A percentile compares a stretch with the other conserved stretches of the same genome.
phyloP scores from a whole-genome alignment of 257 asterid genomes.

The Fraxinus cuspidata region DNA sequence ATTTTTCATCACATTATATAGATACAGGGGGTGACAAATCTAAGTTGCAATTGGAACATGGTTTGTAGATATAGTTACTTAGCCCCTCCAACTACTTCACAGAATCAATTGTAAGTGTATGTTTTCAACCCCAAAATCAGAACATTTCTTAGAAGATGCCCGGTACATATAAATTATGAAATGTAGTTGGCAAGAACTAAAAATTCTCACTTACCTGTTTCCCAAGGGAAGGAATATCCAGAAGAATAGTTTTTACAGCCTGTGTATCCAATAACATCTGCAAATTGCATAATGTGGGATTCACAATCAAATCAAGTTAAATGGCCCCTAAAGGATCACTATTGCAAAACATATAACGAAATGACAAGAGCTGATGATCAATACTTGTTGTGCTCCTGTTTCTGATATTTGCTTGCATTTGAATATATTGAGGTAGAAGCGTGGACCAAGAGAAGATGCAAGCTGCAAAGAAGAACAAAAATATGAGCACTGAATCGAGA shows the following conservation, averaged over 20 bases:
- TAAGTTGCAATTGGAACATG: neutral
- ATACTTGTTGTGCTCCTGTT: constrained; percentile 96
- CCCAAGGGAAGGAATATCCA: constrained; percentile 91
- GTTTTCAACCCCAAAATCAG: neutral
- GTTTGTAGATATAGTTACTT: neutral
- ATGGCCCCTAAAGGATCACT: neutral
- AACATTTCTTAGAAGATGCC: constrained; percentile 3
- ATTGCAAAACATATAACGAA: neutral
- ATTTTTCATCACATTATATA: neutral
- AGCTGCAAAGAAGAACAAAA: constrained; percentile 55
- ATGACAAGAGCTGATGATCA: constrained; percentile 17
- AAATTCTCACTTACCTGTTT: constrained; percentile 64
- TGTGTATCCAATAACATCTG: constrained; percentile 99
- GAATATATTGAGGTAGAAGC: constrained; percentile 87
- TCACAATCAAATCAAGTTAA: neutral
- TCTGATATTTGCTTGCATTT: constrained; percentile 98
- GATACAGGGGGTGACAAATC: neutral
- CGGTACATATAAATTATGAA: neutral
- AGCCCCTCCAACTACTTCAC: neutral
- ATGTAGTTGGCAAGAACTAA: neutral
- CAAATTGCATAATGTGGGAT: constrained; percentile 31
- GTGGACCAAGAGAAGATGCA: constrained; percentile 94
- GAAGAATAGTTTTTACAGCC: constrained; percentile 91
- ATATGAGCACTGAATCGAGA: constrained; percentile 15
- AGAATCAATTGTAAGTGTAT: neutral